phyloP scores from a whole-genome alignment of 2,329 filamentous ascomycete genomes.

The Trichoderma atrobrunneum region DNA sequence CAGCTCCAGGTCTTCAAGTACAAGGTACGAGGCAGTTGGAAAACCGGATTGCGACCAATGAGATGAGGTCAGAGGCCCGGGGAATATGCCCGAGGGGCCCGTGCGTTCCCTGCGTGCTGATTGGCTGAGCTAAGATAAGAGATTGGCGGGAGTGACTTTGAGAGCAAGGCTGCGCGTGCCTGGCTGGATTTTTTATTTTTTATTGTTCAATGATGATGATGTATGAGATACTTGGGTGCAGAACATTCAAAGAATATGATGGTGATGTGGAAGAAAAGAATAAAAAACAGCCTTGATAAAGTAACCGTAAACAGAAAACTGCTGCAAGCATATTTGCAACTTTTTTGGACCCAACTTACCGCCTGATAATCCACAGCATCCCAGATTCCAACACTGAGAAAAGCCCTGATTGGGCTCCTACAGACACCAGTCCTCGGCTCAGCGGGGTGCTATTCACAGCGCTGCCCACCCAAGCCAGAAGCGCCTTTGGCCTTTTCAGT shows the following conservation, averaged over 20 bases:
- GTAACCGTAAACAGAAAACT: neutral
- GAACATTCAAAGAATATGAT: neutral
- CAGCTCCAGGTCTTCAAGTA: conserved; percentile 13
- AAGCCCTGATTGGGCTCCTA: conserved; percentile 4
- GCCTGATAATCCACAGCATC: neutral
- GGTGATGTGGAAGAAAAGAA: neutral
- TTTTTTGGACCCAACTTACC: neutral
- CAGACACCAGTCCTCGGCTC: neutral
- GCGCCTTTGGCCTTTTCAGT: neutral
- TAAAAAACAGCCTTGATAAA: neutral
- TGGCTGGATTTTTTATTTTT: neutral
- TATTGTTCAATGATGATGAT: neutral
- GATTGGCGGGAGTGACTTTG: neutral
- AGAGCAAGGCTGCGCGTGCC: conserved; percentile 5
- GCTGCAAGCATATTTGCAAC: neutral
- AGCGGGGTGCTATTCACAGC: conserved; percentile 16
- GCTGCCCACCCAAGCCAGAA: neutral
- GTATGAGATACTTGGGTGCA: neutral
- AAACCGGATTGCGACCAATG: conserved; percentile 20
- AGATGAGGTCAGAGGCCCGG: conserved; percentile 21
- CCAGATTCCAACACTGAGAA: neutral
- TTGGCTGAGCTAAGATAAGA: conserved; percentile 1
- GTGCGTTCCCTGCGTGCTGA: neutral
- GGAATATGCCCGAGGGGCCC: conserved; percentile 15
- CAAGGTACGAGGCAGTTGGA: neutral